phyloP scores from a whole-genome alignment of 176 grass and related monocot species.

The Aegilops longissima region DNA sequence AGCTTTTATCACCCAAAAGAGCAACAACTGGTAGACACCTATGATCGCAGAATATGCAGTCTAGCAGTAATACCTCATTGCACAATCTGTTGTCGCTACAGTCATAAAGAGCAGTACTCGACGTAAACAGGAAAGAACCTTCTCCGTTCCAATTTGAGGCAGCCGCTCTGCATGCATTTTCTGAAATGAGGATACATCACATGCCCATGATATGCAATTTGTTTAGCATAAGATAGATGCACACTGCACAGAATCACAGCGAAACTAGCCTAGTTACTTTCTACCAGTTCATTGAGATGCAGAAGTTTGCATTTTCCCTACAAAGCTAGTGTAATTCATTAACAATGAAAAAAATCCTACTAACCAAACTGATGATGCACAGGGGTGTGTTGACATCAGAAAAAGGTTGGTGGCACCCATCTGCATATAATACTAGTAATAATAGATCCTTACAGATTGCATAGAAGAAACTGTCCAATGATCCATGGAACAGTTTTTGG shows the following conservation, averaged over 20 bases:
- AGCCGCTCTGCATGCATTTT: constrained; percentile 59
- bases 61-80: constrained; percentile 55
- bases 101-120: constrained; percentile 80
- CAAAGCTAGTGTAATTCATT: background rate
- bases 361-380: background rate
- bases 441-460: background rate
- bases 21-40: background rate
- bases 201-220: constrained; percentile 20
- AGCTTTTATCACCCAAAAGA: background rate
- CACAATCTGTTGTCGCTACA: constrained; percentile 70
- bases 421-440: background rate
- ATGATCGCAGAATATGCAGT: background rate
- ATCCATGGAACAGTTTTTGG: background rate
- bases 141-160: constrained; percentile 87
- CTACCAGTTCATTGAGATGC: background rate
- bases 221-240: background rate
- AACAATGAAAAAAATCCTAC: constrained; percentile 25
- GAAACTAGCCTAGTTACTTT: background rate
- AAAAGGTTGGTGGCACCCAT: background rate
- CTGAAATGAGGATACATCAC: constrained; percentile 30
- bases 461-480: background rate
- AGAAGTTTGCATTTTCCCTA: background rate
- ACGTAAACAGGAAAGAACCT: constrained; percentile 93
- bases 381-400: background rate
- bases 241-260: background rate